Evolutionary conservation across 176 grass and related monocot genomes (phyloP).

Genomic region (Carex pumila): DNA sequence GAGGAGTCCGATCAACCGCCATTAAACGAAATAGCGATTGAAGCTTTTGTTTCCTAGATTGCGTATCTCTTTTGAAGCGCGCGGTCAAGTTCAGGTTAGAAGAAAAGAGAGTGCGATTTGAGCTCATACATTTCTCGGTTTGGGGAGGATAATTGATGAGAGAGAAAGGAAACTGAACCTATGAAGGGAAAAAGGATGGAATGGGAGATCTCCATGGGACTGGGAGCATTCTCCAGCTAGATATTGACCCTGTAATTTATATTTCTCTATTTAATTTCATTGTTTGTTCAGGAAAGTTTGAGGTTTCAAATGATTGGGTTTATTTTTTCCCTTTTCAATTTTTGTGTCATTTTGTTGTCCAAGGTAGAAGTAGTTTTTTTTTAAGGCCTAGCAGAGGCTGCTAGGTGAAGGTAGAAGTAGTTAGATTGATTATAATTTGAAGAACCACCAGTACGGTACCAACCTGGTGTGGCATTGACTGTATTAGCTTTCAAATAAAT

Average conservation of each 20-base stretch:
- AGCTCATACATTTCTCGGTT: background rate
- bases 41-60: background rate
- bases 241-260: slow-evolving; percentile 17
- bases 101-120: background rate
- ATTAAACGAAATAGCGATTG: background rate
- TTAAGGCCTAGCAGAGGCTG: no score
- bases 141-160: slow-evolving; percentile 19
- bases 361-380: background rate
- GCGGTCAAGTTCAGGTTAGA: background rate
- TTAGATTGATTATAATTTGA: background rate
- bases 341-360: background rate
- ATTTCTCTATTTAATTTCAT: background rate
- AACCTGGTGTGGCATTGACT: background rate
- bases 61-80: background rate
- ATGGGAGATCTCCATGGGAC: slow-evolving; percentile 25
- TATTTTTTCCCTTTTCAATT: background rate
- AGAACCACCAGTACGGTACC: background rate
- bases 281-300: background rate
- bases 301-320: background rate
- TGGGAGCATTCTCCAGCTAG: slow-evolving; percentile 11
- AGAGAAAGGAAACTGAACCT: slow-evolving; percentile 9
- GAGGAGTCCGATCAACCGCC: background rate
- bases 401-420: background rate
- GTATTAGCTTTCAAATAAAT: background rate
- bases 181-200: slow-evolving; percentile 24